Evolutionary conservation across 257 asterid species (phyloP).

Genomic region (Rauvolfia tetraphylla): DNA sequence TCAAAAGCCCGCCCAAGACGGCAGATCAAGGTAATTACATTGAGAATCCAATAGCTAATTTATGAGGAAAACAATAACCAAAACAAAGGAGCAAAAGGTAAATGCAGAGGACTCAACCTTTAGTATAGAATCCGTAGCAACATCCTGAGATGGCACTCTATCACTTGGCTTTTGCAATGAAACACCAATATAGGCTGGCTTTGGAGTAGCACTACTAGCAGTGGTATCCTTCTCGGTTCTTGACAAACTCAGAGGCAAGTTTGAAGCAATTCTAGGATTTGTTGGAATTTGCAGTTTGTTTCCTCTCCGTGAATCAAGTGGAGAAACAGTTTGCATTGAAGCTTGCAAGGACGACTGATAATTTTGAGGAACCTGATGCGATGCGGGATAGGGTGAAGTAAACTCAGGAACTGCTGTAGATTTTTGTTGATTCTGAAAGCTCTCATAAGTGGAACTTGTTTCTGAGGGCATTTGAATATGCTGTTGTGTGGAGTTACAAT

Average conservation of each 20-base stretch:
- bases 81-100: slow-evolving; percentile 13
- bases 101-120: slow-evolving; percentile 48
- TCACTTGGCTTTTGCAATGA: slow-evolving; percentile 56
- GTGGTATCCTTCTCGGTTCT: slow-evolving; percentile 63
- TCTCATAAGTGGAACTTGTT: slow-evolving; percentile 38
- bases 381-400: slow-evolving; percentile 40
- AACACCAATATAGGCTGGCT: slow-evolving; percentile 81
- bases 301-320: slow-evolving; percentile 52
- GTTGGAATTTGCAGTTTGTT: slow-evolving; percentile 87
- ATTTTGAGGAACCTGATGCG: slow-evolving; percentile 57
- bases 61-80: slow-evolving; percentile 2
- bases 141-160: slow-evolving; percentile 44
- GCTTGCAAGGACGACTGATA: slow-evolving; percentile 64
- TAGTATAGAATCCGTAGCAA: slow-evolving; percentile 54
- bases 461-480: slow-evolving; percentile 51
- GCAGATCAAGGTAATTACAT: background rate
- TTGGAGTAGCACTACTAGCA: slow-evolving; percentile 35
- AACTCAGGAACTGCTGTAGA: slow-evolving; percentile 50
- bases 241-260: slow-evolving; percentile 41
- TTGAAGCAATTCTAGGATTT: slow-evolving; percentile 92
- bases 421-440: slow-evolving; percentile 50
- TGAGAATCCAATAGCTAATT: background rate
- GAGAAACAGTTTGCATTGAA: slow-evolving; percentile 47
- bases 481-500: slow-evolving; percentile 41
- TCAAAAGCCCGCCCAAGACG: background rate